Conservation (phyloP, 495 filamentous ascomycete genomes). For the Podospora comata region DNA sequence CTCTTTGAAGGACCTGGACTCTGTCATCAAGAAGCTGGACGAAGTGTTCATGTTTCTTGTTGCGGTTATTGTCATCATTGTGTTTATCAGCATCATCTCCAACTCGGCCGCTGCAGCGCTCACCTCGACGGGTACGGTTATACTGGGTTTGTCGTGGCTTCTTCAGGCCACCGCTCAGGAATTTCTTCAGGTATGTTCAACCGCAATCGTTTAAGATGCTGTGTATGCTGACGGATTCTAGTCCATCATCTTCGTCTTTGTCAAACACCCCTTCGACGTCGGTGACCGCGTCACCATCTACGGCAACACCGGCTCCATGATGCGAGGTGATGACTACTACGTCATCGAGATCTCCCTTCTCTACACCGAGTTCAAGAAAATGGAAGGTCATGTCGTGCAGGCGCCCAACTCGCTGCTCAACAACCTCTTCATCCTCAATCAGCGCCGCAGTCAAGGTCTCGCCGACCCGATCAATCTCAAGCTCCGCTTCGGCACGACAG, state of each 20-base stretch:
- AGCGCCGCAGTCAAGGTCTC: slow-evolving; percentile 81
- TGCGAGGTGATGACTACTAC: slow-evolving; percentile 88
- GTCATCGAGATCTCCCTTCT: slow-evolving; percentile 93
- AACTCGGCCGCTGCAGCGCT: slow-evolving; percentile 79
- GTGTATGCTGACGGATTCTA: slow-evolving; percentile 34
- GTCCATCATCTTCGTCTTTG: slow-evolving; percentile 91
- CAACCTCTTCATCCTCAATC: slow-evolving; percentile 90
- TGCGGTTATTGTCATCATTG: slow-evolving; percentile 69
- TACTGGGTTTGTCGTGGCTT: slow-evolving; percentile 88
- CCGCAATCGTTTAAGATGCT: background rate
- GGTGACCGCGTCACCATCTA: slow-evolving; percentile 91
- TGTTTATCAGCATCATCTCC: slow-evolving; percentile 86
- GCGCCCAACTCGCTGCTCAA: slow-evolving; percentile 94
- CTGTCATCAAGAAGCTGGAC: slow-evolving; percentile 89
- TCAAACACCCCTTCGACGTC: slow-evolving; percentile 97
- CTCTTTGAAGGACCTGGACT: slow-evolving; percentile 90
- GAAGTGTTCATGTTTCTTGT: slow-evolving; percentile 85
- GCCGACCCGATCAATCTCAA: slow-evolving; percentile 83
- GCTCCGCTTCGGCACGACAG: slow-evolving; percentile 84
- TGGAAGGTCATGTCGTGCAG: slow-evolving; percentile 93
- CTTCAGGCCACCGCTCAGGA: slow-evolving; percentile 91
- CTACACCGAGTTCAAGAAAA: slow-evolving; percentile 97
- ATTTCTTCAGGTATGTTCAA: slow-evolving; percentile 55
- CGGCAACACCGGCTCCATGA: slow-evolving; percentile 74
- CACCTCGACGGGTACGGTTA: slow-evolving; percentile 78